These are phyloP conservation scores for Casuarina equisetifolia DNA, from an alignment of 306 rosid genomes.

Conservation along the genomic window DNA sequence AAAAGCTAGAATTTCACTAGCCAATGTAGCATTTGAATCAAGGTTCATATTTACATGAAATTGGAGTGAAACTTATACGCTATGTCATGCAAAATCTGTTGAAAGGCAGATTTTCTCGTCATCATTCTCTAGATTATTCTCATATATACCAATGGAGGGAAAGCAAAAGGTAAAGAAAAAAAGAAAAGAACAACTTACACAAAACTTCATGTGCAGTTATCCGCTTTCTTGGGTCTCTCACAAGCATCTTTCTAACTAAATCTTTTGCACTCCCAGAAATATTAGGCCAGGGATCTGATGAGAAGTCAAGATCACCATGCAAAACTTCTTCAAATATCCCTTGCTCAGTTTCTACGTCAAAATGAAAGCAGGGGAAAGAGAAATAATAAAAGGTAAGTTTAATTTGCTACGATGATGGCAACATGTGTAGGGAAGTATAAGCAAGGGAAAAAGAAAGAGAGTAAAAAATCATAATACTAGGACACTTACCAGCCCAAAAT, in stretches of 20 bases:
- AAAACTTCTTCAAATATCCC: constrained; percentile 72
- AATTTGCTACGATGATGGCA: not conserved
- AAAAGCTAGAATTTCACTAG: not conserved
- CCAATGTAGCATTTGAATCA: not conserved
- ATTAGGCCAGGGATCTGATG: constrained; percentile 84
- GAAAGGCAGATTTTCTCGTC: not conserved
- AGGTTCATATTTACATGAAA: not conserved
- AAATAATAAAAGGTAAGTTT: not conserved
- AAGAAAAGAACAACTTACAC: constrained; percentile 46
- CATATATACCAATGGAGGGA: not conserved
- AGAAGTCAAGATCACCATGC: constrained; percentile 62
- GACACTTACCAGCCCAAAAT: constrained; percentile 83
- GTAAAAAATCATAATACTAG: not conserved
- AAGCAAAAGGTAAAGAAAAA: not conserved
- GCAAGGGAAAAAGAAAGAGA: not conserved
- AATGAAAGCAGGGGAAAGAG: constrained; percentile 5
- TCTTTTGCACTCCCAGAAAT: constrained; percentile 83
- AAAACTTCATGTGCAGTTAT: constrained; percentile 72
- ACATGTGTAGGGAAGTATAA: not conserved
- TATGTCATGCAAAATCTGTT: not conserved
- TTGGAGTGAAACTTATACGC: not conserved
- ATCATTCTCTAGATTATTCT: not conserved
- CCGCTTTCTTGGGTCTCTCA: constrained; percentile 70
- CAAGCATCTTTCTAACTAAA: constrained; percentile 73
- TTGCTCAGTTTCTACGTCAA: constrained; percentile 58